These are phyloP conservation scores for Hypoxylon fuscum DNA, from an alignment of 495 filamentous ascomycete species.

Conservation along the genomic window DNA sequence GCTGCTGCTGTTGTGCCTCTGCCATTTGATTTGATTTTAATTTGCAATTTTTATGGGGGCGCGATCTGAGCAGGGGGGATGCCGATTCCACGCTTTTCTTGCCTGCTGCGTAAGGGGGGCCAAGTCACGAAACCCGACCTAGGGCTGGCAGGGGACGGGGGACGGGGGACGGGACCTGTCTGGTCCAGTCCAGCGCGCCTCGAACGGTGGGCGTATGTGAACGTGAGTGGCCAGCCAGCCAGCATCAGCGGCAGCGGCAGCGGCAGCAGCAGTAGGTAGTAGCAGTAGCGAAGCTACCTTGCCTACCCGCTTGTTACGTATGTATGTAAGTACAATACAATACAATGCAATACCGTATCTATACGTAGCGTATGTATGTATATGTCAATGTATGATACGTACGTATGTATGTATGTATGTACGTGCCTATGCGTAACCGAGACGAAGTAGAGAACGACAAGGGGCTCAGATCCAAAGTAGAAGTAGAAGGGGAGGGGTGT, in stretches of 20 bases:
- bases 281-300: slow-evolving; percentile 10
- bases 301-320: slow-evolving; percentile 13
- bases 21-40: slow-evolving; percentile 53
- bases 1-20: slow-evolving; percentile 49
- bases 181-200: slow-evolving; percentile 35
- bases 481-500: slow-evolving; percentile 25
- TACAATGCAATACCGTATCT: no score
- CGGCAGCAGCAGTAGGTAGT: background rate
- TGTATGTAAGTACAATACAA: slow-evolving; percentile 10
- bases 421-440: slow-evolving; percentile 40
- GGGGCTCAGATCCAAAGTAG: slow-evolving; percentile 36
- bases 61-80: slow-evolving; percentile 47
- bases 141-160: slow-evolving; percentile 43
- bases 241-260: slow-evolving; percentile 14
- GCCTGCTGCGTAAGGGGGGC: slow-evolving; percentile 47
- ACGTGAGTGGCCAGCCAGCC: slow-evolving; percentile 9
- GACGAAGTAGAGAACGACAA: slow-evolving; percentile 30
- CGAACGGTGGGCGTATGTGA: slow-evolving; percentile 33
- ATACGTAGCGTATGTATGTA: slow-evolving; percentile 6
- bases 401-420: slow-evolving; percentile 21
- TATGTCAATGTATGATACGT: slow-evolving; percentile 17
- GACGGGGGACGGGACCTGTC: slow-evolving; percentile 34
- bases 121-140: slow-evolving; percentile 44
- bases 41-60: slow-evolving; percentile 48
- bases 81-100: slow-evolving; percentile 42